These are phyloP conservation scores for Geranium incanum DNA, from an alignment of 441 rosid species.

Conservation along the genomic window DNA sequence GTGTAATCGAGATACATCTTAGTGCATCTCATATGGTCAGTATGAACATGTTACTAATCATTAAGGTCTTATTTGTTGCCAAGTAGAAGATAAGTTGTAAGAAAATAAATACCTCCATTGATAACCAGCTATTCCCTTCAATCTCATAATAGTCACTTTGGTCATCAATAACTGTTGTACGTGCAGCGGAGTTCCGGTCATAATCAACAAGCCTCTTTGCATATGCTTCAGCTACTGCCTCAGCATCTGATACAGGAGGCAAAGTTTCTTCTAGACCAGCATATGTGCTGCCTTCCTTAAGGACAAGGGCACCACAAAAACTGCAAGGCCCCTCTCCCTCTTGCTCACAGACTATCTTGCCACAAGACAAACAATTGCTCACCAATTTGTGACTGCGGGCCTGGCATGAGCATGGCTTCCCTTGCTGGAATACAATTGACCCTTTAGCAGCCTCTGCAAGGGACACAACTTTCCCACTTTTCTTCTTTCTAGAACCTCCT, in stretches of 20 bases:
- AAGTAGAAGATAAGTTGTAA: not conserved
- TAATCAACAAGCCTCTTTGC: constrained; percentile 88
- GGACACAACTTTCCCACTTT: constrained; percentile 69
- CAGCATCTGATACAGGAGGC: constrained; percentile 63
- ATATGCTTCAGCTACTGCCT: constrained; percentile 76
- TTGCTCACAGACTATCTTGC: constrained; percentile 90
- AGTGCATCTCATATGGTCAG: not conserved
- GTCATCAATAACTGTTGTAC: constrained; percentile 88
- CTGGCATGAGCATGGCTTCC: constrained; percentile 85
- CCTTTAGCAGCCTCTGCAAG: constrained; percentile 93
- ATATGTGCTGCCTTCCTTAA: constrained; percentile 80
- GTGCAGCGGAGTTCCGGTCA: constrained; percentile 81
- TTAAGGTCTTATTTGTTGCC: not conserved
- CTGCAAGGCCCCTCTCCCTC: constrained; percentile 91
- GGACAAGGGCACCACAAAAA: constrained; percentile 78
- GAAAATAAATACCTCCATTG: constrained; percentile 53
- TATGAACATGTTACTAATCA: not conserved
- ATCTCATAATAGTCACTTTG: constrained; percentile 91
- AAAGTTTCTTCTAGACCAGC: constrained; percentile 69
- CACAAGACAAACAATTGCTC: constrained; percentile 93
- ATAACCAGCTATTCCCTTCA: constrained; percentile 84
- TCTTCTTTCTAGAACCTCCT: constrained; percentile 63
- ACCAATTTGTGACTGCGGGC: constrained; percentile 69
- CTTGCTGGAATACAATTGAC: constrained; percentile 80
- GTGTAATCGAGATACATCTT: not conserved